Percentiles rank a stretch among this genome's conserved stretches.
Conservation (phyloP, 2,329 filamentous ascomycete genomes). For the Penicillium sp. region DNA sequence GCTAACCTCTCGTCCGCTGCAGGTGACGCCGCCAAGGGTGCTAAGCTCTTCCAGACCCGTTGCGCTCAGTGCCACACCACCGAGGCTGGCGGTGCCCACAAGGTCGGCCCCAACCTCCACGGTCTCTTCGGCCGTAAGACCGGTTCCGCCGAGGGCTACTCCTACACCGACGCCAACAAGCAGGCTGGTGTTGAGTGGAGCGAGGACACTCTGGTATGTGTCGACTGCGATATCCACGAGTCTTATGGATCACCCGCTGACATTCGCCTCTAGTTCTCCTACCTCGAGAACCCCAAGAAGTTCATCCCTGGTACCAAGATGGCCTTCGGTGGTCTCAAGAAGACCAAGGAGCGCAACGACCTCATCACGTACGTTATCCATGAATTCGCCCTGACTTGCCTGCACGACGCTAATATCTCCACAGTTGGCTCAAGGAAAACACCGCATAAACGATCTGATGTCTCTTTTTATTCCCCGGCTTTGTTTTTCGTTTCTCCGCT, state of each 20-base stretch:
- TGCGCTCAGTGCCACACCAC: conserved; percentile 99
- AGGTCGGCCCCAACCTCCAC: conserved; percentile 95
- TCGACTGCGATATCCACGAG: no score
- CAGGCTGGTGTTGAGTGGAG: conserved; percentile 87
- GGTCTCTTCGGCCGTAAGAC: conserved; percentile 97
- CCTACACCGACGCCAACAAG: conserved; percentile 99
- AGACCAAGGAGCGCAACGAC: conserved; percentile 98
- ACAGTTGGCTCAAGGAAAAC: conserved; percentile 40
- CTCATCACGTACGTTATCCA: conserved; percentile 76
- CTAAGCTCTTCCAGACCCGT: conserved; percentile 95
- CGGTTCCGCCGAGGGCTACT: conserved; percentile 83
- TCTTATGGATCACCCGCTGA: conserved; percentile 11
- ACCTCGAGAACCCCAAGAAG: conserved; percentile 99
- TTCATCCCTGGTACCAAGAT: conserved; percentile 99
- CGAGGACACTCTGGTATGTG: conserved; percentile 72
- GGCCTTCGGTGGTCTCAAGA: conserved; percentile 99
- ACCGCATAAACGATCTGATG: conserved; percentile 34
- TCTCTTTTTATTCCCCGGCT: conserved; percentile 16
- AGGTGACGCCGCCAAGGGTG: conserved; percentile 96
- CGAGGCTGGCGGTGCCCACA: conserved; percentile 86
- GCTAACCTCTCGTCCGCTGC: conserved; percentile 30
- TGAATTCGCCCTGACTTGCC: no score
- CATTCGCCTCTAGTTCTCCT: conserved; percentile 65
- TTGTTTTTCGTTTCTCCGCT: conserved; percentile 6
- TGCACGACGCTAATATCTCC: conserved; percentile 16